phyloP scores from a whole-genome alignment of 352 stramenopile species.

The Phytophthora pini region DNA sequence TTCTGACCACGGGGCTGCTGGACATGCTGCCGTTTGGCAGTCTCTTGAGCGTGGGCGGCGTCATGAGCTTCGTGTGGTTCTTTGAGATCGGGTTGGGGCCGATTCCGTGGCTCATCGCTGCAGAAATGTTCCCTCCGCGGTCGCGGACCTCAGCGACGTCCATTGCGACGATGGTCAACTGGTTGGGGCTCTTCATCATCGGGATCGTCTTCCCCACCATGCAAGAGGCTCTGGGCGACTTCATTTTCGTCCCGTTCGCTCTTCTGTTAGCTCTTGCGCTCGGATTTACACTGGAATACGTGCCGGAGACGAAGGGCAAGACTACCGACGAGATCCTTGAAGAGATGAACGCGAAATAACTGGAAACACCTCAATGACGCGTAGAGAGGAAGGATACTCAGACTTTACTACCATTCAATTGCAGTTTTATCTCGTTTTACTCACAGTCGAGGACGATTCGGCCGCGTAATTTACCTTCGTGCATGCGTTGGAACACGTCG shows the following conservation, averaged over 20 bases:
- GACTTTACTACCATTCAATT: slow-evolving; percentile 2
- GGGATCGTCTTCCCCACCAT: slow-evolving; percentile 94
- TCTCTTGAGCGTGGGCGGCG: slow-evolving; percentile 57
- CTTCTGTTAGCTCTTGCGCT: slow-evolving; percentile 67
- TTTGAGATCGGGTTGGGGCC: slow-evolving; percentile 83
- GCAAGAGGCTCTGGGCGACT: slow-evolving; percentile 79
- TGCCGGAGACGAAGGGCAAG: slow-evolving; percentile 93
- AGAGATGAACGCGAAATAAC: slow-evolving; percentile 45
- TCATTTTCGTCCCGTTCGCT: slow-evolving; percentile 92
- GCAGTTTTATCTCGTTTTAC: slow-evolving; percentile 23
- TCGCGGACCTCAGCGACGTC: slow-evolving; percentile 91
- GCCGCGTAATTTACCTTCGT: slow-evolving; percentile 37
- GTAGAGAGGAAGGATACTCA: slow-evolving; percentile 2
- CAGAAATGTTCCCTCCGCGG: slow-evolving; percentile 95
- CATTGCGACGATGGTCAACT: slow-evolving; percentile 95
- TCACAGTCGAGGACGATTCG: slow-evolving; percentile 54
- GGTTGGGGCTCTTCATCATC: slow-evolving; percentile 95
- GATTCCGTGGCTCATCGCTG: slow-evolving; percentile 96
- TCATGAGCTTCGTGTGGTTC: slow-evolving; percentile 82
- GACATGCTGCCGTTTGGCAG: slow-evolving; percentile 62
- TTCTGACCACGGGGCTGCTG: slow-evolving; percentile 65
- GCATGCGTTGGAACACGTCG: slow-evolving; percentile 54
- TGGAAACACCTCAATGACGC: neutral
- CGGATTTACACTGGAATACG: slow-evolving; percentile 77
- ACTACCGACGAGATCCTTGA: slow-evolving; percentile 71